Percentiles rank a stretch among this genome's conserved stretches.
Conservation (phyloP, 805 yeast genomes). For the Wickerhamomyces bovis region DNA sequence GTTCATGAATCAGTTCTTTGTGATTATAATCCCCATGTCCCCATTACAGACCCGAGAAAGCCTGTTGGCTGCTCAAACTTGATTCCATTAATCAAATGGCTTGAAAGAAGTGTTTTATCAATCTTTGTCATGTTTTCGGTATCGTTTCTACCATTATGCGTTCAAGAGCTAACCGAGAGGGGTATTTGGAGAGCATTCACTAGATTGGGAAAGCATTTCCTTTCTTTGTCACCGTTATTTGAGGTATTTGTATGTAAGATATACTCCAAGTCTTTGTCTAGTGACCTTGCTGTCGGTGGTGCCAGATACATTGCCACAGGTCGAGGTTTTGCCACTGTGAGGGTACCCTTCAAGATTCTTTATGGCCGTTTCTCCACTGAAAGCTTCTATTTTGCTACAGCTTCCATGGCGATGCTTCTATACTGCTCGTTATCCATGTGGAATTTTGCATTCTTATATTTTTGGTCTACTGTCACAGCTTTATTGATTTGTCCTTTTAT, state of each 20-base stretch:
- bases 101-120: conserved; percentile 65
- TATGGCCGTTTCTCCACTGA: conserved; percentile 67
- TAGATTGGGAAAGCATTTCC: conserved; percentile 58
- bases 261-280: conserved; percentile 62
- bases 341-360: conserved; percentile 59
- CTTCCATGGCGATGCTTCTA: conserved; percentile 44
- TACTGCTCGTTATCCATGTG: conserved; percentile 59
- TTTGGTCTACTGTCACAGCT: conserved; percentile 56
- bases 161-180: conserved; percentile 71
- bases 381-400: conserved; percentile 58
- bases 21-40: conserved; percentile 49
- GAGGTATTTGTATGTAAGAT: conserved; percentile 77
- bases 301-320: conserved; percentile 82
- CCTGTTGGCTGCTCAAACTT: conserved; percentile 72
- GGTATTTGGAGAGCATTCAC: conserved; percentile 66
- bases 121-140: conserved; percentile 70
- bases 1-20: conserved; percentile 59
- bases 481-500: conserved; percentile 54
- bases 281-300: conserved; percentile 70
- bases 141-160: conserved; percentile 68
- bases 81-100: conserved; percentile 68
- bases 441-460: conserved; percentile 49
- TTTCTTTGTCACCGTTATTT: conserved; percentile 69
- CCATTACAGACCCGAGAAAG: conserved; percentile 52
- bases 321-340: conserved; percentile 71